A percentile compares a stretch with the other conserved stretches of the same genome.
Evolutionary conservation across 306 rosid species (phyloP).

Genomic region (Sesbania bispinosa): DNA sequence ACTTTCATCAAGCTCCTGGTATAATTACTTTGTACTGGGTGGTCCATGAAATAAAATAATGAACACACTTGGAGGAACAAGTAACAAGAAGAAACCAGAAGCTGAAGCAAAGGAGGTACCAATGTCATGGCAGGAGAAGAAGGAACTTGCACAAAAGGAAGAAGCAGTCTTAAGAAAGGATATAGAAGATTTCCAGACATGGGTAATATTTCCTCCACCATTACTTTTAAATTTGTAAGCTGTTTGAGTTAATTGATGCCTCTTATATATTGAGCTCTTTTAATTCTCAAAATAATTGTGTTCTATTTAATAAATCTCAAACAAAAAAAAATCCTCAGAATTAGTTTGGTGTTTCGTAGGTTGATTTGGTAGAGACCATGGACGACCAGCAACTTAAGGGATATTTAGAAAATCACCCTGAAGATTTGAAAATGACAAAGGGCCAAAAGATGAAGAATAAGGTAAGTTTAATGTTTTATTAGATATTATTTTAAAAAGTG

Average conservation of each 20-base stretch:
- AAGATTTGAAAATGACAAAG: background rate
- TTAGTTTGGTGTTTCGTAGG: slow-evolving; percentile 8
- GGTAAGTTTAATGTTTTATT: slow-evolving; percentile 12
- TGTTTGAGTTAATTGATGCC: background rate
- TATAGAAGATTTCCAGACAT: slow-evolving; percentile 21
- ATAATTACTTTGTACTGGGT: background rate
- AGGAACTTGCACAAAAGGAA: slow-evolving; percentile 14
- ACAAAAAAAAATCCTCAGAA: background rate
- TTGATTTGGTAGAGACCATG: slow-evolving; percentile 28
- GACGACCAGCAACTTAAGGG: slow-evolving; percentile 18
- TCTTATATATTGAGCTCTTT: background rate
- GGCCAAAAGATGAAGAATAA: slow-evolving; percentile 4
- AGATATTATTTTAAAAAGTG: background rate
- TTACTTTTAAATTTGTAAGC: background rate
- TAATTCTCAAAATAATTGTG: background rate
- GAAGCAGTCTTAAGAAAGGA: slow-evolving; percentile 26
- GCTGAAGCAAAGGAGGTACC: background rate
- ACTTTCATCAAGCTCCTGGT: background rate
- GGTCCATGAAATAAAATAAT: background rate
- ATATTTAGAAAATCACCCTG: slow-evolving; percentile 15
- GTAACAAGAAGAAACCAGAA: background rate
- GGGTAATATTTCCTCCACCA: slow-evolving; percentile 19
- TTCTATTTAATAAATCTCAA: background rate
- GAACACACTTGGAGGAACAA: background rate
- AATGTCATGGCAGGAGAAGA: slow-evolving; percentile 18